A percentile compares a stretch with the other conserved stretches of the same genome.
These are phyloP conservation scores for Raffaelea albimanens DNA, from an alignment of 2,329 filamentous ascomycete species.

Conservation along the genomic window DNA sequence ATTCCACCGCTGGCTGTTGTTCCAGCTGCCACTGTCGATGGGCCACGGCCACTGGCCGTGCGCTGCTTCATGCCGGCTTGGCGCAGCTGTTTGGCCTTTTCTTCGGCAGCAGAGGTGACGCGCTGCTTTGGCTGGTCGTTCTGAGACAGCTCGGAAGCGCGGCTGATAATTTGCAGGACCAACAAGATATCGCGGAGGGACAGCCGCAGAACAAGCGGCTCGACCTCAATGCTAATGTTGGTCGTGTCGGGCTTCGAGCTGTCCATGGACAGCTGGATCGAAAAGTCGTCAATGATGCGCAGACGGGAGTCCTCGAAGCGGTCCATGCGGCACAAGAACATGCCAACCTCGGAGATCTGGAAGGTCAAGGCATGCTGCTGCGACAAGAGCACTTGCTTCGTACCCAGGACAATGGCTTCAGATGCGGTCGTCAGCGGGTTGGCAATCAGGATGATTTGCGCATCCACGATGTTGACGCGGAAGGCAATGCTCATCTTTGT, in stretches of 20 bases:
- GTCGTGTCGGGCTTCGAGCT: constrained; percentile 52
- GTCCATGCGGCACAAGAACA: constrained; percentile 99
- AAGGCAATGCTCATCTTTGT: constrained; percentile 69
- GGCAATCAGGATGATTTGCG: constrained; percentile 91
- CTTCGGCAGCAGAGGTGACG: constrained; percentile 32
- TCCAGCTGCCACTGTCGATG: constrained; percentile 37
- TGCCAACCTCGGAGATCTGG: constrained; percentile 87
- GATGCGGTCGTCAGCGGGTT: constrained; percentile 85
- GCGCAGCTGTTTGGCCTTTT: constrained; percentile 46
- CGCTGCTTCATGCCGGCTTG: constrained; percentile 41
- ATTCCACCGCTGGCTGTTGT: constrained; percentile 18
- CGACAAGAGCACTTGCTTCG: constrained; percentile 85
- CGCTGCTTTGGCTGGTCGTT: constrained; percentile 43
- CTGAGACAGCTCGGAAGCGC: constrained; percentile 73
- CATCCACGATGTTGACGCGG: constrained; percentile 88
- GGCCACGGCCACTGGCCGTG: constrained; percentile 45
- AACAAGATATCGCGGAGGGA: constrained; percentile 92
- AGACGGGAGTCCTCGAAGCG: constrained; percentile 84
- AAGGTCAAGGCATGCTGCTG: constrained; percentile 91
- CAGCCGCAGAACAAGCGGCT: constrained; percentile 81
- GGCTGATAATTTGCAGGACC: constrained; percentile 83
- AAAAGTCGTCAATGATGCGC: constrained; percentile 94
- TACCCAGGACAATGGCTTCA: constrained; percentile 90
- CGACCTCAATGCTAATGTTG: constrained; percentile 77
- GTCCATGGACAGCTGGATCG: constrained; percentile 81